Conservation (phyloP, 768 basidiomycete species). For the Melanogaster broomeanus region DNA sequence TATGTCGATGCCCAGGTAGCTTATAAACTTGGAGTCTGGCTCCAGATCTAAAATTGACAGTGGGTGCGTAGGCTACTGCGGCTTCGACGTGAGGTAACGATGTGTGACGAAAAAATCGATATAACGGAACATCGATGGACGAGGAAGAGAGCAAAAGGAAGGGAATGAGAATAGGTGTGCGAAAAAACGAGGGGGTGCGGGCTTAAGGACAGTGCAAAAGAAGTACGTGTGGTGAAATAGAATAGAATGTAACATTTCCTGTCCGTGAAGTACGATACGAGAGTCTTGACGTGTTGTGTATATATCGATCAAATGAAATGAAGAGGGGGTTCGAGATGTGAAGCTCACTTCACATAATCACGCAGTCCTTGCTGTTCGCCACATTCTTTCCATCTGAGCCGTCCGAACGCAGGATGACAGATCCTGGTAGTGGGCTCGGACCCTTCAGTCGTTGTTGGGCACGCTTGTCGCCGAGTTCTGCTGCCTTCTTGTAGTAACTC, state of each 20-base stretch:
- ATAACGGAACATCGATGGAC: not conserved
- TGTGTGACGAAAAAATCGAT: not conserved
- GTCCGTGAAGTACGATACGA: slow-evolving; percentile 18
- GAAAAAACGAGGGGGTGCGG: slow-evolving; percentile 4
- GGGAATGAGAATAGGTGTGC: not conserved
- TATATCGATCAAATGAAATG: slow-evolving; percentile 12
- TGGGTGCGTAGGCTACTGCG: slow-evolving; percentile 4
- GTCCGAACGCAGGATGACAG: slow-evolving; percentile 58
- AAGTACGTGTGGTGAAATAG: slow-evolving; percentile 6
- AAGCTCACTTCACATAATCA: slow-evolving; percentile 70
- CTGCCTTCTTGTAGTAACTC: slow-evolving; percentile 85
- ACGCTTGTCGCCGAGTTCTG: slow-evolving; percentile 92
- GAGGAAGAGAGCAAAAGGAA: slow-evolving; percentile 11
- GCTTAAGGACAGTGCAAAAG: not conserved
- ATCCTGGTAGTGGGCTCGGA: slow-evolving; percentile 56
- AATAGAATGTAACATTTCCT: slow-evolving; percentile 8
- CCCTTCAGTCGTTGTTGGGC: slow-evolving; percentile 81
- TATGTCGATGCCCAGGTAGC: slow-evolving; percentile 20
- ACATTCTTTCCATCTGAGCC: slow-evolving; percentile 50
- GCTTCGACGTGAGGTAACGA: not conserved
- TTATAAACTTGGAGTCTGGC: not conserved
- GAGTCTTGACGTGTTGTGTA: slow-evolving; percentile 4
- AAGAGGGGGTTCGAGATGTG: slow-evolving; percentile 3
- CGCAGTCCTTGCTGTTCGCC: slow-evolving; percentile 78
- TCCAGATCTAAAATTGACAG: not conserved